Evolutionary conservation across 2,329 filamentous ascomycete genomes (phyloP), one percentile per base, ranked within the genome.

Genomic region (Exophiala lecanii-corni): DNA sequence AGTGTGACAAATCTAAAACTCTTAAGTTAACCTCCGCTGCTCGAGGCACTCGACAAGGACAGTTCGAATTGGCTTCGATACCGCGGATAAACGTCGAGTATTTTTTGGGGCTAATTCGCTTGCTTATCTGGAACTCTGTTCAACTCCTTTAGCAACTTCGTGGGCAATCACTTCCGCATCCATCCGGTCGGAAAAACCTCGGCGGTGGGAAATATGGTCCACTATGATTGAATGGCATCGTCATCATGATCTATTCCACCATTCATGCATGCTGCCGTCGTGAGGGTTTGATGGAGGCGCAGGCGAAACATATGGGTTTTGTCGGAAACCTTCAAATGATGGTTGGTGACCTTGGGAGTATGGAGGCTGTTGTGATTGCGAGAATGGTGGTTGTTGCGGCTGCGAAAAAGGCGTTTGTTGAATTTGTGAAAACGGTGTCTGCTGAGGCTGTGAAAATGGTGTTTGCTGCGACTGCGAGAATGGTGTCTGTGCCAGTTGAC

Each of bases 241-340:
- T n/a, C n/a, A n/a, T 26, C 33, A 41, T 3, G 36, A 21, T 28
- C 41, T 26, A 21, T 46, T 49, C 47, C 47, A 49, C 47, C 47
- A 49, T 36, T 49, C 47, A 9, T 43, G 36, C 47, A 49, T 49
- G 25, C 36, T 36, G n/a, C 36, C 40, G 19, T 36, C 38, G 15
- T 23, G 7, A 5, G 31, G 39, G 18, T 26, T 33, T 16, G 19
- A 17, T n/a, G n/a, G n/a, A n/a, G n/a, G n/a, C n/a, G n/a, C n/a
- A n/a, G n/a, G n/a, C n/a, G n/a, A n/a, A n/a, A n/a, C 33, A 35
- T 28, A 41, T 20, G 16, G 17, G 25, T 16, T 37, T n/a, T 18
- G 21, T 30, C 39, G 28, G 28, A 34, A 32, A 34, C 20, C 28
- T 26, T 20, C 26, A 23, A 17, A 33, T 4, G 33, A 15, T 35